Base-by-base conservation (phyloP, 306 rosid species). In the Oemleria cerasiformis region DNA sequence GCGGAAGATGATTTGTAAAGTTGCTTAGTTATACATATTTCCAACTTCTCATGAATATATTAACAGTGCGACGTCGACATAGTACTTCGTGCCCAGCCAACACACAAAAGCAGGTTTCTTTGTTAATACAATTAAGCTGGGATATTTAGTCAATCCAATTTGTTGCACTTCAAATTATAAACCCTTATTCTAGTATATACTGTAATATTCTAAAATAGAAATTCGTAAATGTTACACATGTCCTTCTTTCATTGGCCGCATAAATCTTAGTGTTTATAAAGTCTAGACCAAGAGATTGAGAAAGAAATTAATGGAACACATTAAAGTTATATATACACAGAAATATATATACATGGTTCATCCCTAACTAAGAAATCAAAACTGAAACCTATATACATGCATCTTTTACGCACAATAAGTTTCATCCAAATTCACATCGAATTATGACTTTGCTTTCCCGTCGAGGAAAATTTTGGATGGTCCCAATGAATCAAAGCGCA, bases 1-100 rank as follows among this genome's bases (percentile, higher is more conserved):
- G 74, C 86, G 86, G 83, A 72, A 73, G 75, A 39, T 36, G 58
- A 72, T 77, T 73, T 78, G 74, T 76, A 72, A 63, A 16, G 63
- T 30, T 30, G 36, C 3, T 2, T 1, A 30, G 49, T 62, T 63
- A 68, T 63, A 21, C 21, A 65, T 67, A 54, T 63, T 66, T 41
- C 39, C 55, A 65, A 49, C 42, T 62, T 72, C 60, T 8, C 20
- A 21, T 40, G 71, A 6, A 6, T 38, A 11, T 48, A 50, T 13
- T 65, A 50, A 48, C 55, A 42, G 49, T 62, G 41, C 72, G n/a
- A 50, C 21, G 14, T 17, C 30, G 36, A 49, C 70, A 30, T 73
- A 40, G 76, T 72, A 8, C 67, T 77, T n/a, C 48, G 81, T 43
- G 81, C 54, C 42, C 10, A 34, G 9, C 20, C 9, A 39, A 16